phyloP scores from a whole-genome alignment of 1,284 basidiomycete species.

The Fomitopsis palustris region DNA sequence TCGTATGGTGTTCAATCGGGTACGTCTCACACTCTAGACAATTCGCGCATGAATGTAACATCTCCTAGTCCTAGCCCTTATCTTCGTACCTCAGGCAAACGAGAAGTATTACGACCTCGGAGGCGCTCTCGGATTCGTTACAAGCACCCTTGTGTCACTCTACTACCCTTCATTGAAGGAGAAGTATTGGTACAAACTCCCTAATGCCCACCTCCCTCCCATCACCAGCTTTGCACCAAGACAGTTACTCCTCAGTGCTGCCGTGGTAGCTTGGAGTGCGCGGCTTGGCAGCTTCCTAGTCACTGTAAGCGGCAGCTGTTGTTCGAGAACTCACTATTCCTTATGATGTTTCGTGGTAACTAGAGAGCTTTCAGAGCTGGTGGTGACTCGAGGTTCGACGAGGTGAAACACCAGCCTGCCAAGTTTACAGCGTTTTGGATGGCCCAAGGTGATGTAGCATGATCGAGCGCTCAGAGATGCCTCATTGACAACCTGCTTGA shows the following conservation, averaged over 20 bases:
- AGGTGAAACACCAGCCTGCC: conserved; percentile 59
- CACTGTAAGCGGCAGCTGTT: conserved; percentile 33
- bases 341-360: not conserved
- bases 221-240: conserved; percentile 54
- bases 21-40: conserved; percentile 11
- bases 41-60: not conserved
- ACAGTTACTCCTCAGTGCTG: conserved; percentile 55
- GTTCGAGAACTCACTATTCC: not conserved
- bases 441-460: conserved; percentile 47
- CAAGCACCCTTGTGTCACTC: conserved; percentile 58
- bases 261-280: conserved; percentile 56
- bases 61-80: conserved; percentile 40
- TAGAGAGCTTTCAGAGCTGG: conserved; percentile 46
- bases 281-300: conserved; percentile 65
- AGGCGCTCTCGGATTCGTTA: conserved; percentile 67
- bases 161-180: conserved; percentile 55
- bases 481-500: not conserved
- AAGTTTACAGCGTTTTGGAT: conserved; percentile 69
- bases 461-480: not conserved
- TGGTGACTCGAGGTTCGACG: conserved; percentile 67
- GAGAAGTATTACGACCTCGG: conserved; percentile 57
- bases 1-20: conserved; percentile 38
- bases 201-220: conserved; percentile 33
- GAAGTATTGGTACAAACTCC: conserved; percentile 37
- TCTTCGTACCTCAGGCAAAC: conserved; percentile 56